A percentile compares a stretch with the other conserved stretches of the same genome.
Conservation (phyloP, 768 basidiomycete species). For the Podaxis pistillaris region DNA sequence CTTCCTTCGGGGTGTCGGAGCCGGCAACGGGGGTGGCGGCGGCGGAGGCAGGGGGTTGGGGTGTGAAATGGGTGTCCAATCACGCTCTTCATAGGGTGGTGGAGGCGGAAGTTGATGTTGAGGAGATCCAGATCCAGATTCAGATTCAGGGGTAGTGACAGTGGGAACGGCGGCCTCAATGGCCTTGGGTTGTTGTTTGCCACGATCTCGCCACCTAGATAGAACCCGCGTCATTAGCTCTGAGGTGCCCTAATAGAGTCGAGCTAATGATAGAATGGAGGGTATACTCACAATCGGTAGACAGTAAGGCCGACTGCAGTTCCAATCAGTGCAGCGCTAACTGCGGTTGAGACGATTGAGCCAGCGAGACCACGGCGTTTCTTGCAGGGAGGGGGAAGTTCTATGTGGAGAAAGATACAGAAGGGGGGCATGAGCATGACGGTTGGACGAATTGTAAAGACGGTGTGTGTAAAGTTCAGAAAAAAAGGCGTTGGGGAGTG, state of each 20-base stretch:
- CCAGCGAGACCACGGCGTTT: constrained; percentile 80
- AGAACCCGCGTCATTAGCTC: not conserved
- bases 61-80: constrained; percentile 43
- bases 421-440: constrained; percentile 32
- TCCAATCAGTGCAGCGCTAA: constrained; percentile 83
- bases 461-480: constrained; percentile 12
- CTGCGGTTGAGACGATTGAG: constrained; percentile 78
- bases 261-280: no score
- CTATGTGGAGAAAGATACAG: constrained; percentile 57
- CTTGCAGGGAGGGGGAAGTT: constrained; percentile 72
- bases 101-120: constrained; percentile 41
- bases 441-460: not conserved
- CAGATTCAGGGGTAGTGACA: constrained; percentile 29
- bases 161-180: constrained; percentile 17
- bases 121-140: not conserved
- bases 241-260: not conserved
- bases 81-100: constrained; percentile 64
- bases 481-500: constrained; percentile 15
- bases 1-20: constrained; percentile 8
- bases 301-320: constrained; percentile 86
- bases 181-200: constrained; percentile 42
- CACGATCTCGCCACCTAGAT: constrained; percentile 74
- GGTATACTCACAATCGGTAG: constrained; percentile 68
- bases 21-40: not conserved
- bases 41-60: constrained; percentile 29